A percentile compares a stretch with the other conserved stretches of the same genome.
phyloP scores from a whole-genome alignment of 2,329 filamentous ascomycete species.

The Trichophyton verrucosum region DNA sequence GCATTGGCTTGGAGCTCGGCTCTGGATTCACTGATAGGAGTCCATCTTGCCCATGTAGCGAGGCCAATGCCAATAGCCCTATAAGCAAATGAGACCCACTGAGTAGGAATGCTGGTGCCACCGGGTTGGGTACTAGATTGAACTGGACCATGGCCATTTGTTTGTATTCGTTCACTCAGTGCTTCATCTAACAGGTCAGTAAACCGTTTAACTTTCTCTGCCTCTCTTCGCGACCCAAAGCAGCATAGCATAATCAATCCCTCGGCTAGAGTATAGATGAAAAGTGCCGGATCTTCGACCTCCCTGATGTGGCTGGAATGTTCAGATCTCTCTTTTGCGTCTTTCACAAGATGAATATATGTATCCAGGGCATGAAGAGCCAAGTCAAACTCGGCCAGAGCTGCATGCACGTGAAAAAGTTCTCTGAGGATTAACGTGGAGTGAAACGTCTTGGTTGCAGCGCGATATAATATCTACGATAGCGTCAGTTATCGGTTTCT shows the following conservation, averaged over 20 bases:
- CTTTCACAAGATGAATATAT: slow-evolving; percentile 77
- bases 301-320: slow-evolving; percentile 57
- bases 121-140: not conserved
- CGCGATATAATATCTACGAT: slow-evolving; percentile 64
- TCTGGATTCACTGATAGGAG: slow-evolving; percentile 59
- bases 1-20: slow-evolving; percentile 65
- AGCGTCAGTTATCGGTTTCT: too few species aligned
- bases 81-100: slow-evolving; percentile 58
- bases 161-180: slow-evolving; percentile 7
- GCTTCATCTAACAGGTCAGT: slow-evolving; percentile 40
- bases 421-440: slow-evolving; percentile 78
- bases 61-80: slow-evolving; percentile 75
- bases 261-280: slow-evolving; percentile 66
- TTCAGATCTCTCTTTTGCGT: slow-evolving; percentile 69
- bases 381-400: slow-evolving; percentile 81
- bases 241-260: slow-evolving; percentile 70
- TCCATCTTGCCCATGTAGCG: slow-evolving; percentile 75
- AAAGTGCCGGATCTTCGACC: slow-evolving; percentile 65
- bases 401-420: slow-evolving; percentile 75
- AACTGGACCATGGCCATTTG: slow-evolving; percentile 7
- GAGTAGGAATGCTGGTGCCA: slow-evolving; percentile 29
- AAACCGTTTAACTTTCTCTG: slow-evolving; percentile 65
- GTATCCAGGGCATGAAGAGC: slow-evolving; percentile 85
- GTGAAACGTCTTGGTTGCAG: slow-evolving; percentile 87
- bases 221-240: slow-evolving; percentile 62